Conservation (phyloP, 78 protist species). For the Chrysochromulina parva region DNA sequence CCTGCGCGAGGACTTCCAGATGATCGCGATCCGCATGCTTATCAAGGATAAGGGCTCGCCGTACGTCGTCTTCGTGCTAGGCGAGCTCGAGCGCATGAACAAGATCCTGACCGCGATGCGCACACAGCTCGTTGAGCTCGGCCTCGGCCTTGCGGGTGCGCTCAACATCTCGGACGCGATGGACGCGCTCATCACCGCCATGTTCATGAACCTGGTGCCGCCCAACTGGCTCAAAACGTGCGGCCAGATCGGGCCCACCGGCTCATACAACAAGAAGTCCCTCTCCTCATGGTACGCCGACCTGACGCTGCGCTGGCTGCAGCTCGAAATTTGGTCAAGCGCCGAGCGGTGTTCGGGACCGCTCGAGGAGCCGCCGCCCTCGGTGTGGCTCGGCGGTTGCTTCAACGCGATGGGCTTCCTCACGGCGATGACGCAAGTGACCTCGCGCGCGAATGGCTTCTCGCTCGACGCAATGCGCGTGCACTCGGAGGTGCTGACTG, state of each 20-base stretch:
- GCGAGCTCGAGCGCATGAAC: conserved; percentile 70
- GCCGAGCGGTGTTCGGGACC: not conserved
- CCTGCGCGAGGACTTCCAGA: conserved; percentile 38
- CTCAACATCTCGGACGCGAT: conserved; percentile 53
- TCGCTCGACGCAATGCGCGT: conserved; percentile 63
- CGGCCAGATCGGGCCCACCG: conserved; percentile 26
- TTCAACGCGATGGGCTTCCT: conserved; percentile 72
- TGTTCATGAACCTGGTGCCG: conserved; percentile 15
- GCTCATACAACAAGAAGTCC: conserved; percentile 18
- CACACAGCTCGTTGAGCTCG: conserved; percentile 51
- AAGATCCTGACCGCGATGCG: conserved; percentile 41
- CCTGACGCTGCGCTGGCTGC: conserved; percentile 8
- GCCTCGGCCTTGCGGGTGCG: conserved; percentile 58
- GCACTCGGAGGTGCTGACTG: conserved; percentile 38
- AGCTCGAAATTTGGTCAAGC: conserved; percentile 40
- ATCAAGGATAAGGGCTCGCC: conserved; percentile 36
- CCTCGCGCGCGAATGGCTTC: conserved; percentile 56
- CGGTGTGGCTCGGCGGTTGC: conserved; percentile 60
- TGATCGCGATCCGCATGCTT: conserved; percentile 11
- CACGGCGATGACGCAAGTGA: conserved; percentile 49
- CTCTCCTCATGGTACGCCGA: conserved; percentile 58
- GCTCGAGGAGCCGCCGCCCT: conserved; percentile 43
- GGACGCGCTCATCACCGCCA: conserved; percentile 16
- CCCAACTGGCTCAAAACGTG: conserved; percentile 15
- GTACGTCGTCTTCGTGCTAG: conserved; percentile 25